Evolutionary conservation across 2,329 filamentous ascomycete genomes (phyloP), one percentile per base, ranked within the genome.

Genomic region (Ophiostoma ips): DNA sequence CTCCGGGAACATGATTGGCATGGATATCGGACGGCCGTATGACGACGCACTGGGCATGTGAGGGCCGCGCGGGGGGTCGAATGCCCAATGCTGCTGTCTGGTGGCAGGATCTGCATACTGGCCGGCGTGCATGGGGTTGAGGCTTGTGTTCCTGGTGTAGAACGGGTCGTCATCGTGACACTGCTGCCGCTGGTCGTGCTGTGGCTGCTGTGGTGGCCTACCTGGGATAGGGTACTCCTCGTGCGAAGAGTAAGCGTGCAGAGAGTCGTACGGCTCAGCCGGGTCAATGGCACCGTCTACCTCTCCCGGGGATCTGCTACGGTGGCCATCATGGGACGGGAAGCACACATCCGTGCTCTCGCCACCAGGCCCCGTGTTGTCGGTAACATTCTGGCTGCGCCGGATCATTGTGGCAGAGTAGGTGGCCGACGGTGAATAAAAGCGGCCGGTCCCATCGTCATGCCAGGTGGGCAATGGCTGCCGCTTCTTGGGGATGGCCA

Each of bases 401-500:
- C 55, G 28, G 6, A 46, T 33, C 19, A 21, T 28, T 3, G 19
- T 35, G 3, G 46, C 31, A 0, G 45, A 45, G 2, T 24, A 19
- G 0, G 50, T 41, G 6, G 43, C 48, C 0, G 46, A 18, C 2
- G 35, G 35, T 5, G 50, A 41, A 21, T 48, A 36, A 37, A 55
- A 54, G 10, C 50, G 52, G 34, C 45, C 49, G 9, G 51, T 46
- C 10, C 51, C 48, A 11, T 36, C 47, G n/a, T 51, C 53, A 3
- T 36, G 45, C 9, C 48, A 48, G 2, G 35, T 31, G 3, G 21
- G 18, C 7, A 51, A 12, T 1, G 35, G 13, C 12, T 13, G 55
- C 46, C 65, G 61, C 52, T 58, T 63, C 57, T 69, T 70, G 43
- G 61, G 59, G 3, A 70, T 53, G 2, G 60, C 59, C 52, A 68